Percentiles rank a stretch among this genome's conserved stretches.
These are phyloP conservation scores for Eremothecium coryli DNA, from an alignment of 1,139 yeast species.

Conservation along the genomic window DNA sequence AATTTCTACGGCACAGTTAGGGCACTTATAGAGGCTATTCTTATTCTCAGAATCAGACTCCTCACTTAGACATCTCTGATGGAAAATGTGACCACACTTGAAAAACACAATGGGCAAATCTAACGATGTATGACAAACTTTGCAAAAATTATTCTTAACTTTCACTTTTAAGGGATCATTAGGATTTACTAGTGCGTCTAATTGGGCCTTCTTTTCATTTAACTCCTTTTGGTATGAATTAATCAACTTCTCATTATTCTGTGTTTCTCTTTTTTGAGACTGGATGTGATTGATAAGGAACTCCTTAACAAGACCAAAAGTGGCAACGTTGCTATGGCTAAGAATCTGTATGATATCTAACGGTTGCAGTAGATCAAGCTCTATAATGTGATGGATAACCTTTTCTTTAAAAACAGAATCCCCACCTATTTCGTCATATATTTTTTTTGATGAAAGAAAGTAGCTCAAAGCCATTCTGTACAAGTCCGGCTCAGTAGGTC, in stretches of 20 bases:
- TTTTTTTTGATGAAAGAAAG: slow-evolving; percentile 48
- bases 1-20: slow-evolving; percentile 59
- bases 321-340: slow-evolving; percentile 54
- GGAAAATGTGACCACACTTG: slow-evolving; percentile 80
- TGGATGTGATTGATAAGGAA: slow-evolving; percentile 57
- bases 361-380: slow-evolving; percentile 54
- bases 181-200: slow-evolving; percentile 41
- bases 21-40: slow-evolving; percentile 41
- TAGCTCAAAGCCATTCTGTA: slow-evolving; percentile 59
- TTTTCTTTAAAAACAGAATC: slow-evolving; percentile 37
- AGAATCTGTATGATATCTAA: slow-evolving; percentile 66
- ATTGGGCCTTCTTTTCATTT: slow-evolving; percentile 41
- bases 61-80: slow-evolving; percentile 66
- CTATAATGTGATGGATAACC: slow-evolving; percentile 47
- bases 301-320: slow-evolving; percentile 65
- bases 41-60: slow-evolving; percentile 15
- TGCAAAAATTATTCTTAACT: slow-evolving; percentile 62
- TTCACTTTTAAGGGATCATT: slow-evolving; percentile 43
- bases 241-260: slow-evolving; percentile 57
- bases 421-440: slow-evolving; percentile 47
- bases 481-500: slow-evolving; percentile 53
- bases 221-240: slow-evolving; percentile 65
- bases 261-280: slow-evolving; percentile 54
- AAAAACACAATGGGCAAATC: slow-evolving; percentile 81
- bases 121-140: slow-evolving; percentile 57